Percentiles rank a stretch among this genome's conserved stretches.
Evolutionary conservation across 2,329 filamentous ascomycete genomes (phyloP).

Genomic region (Basipetospora chlamydospora): DNA sequence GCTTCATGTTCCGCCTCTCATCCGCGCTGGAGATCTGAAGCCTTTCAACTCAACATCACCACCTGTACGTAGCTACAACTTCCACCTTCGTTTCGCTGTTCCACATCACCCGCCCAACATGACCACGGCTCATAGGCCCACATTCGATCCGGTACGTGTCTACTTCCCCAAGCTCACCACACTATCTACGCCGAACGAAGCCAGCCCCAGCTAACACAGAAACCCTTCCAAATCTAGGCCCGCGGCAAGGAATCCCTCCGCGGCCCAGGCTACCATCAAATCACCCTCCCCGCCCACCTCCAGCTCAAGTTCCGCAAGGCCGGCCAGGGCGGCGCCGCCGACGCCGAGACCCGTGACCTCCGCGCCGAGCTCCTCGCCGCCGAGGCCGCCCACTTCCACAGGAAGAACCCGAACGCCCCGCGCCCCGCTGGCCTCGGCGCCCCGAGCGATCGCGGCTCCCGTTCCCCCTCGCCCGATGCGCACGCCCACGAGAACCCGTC

Average conservation of each 20-base stretch:
- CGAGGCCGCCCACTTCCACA: slow-evolving; percentile 76
- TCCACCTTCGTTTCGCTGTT: too few relatives aligned
- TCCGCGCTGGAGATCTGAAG: too few relatives aligned
- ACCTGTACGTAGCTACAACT: too few relatives aligned
- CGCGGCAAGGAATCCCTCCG: slow-evolving; percentile 88
- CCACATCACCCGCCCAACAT: slow-evolving; percentile 21
- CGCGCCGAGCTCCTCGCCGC: slow-evolving; percentile 80
- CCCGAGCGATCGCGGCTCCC: neutral
- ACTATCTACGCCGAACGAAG: slow-evolving; percentile 8
- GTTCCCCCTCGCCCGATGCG: slow-evolving; percentile 3
- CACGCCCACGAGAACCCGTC: neutral
- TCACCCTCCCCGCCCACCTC: slow-evolving; percentile 85
- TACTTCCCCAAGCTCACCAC: neutral
- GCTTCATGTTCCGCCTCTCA: too few relatives aligned
- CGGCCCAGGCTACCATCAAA: slow-evolving; percentile 90
- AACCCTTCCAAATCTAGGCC: too few relatives aligned
- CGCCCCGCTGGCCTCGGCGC: slow-evolving; percentile 19
- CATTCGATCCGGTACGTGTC: slow-evolving; percentile 71
- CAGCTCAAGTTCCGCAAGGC: slow-evolving; percentile 74
- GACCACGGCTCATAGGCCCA: slow-evolving; percentile 68
- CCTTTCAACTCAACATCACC: too few relatives aligned
- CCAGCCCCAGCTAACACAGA: too few relatives aligned
- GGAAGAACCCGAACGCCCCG: slow-evolving; percentile 53
- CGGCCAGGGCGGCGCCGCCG: slow-evolving; percentile 79
- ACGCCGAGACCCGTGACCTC: slow-evolving; percentile 57